These are phyloP conservation scores for Fagus crenata DNA, from an alignment of 306 rosid species.

Conservation along the genomic window DNA sequence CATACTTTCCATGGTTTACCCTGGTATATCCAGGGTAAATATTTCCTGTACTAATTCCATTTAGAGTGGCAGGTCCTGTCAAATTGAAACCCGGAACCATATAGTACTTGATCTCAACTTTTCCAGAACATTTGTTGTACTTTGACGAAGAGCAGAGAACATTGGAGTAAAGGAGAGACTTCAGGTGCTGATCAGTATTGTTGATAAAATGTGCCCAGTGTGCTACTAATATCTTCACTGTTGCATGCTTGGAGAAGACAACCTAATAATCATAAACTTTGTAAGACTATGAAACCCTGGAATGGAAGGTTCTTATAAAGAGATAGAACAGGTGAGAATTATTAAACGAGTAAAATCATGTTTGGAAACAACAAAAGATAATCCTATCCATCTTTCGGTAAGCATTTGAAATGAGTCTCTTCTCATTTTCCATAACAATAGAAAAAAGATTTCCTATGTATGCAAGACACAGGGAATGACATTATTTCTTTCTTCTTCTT, in stretches of 20 bases:
- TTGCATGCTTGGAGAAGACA: slow-evolving; percentile 76
- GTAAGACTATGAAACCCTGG: not conserved
- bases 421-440: not conserved
- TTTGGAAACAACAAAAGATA: not conserved
- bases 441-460: not conserved
- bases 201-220: slow-evolving; percentile 74
- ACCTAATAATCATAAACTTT: slow-evolving; percentile 43
- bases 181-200: slow-evolving; percentile 70
- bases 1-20: slow-evolving; percentile 93
- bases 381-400: too few species aligned
- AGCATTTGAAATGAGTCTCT: not conserved
- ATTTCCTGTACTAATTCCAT: slow-evolving; percentile 58
- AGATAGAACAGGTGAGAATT: not conserved
- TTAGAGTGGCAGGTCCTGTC: slow-evolving; percentile 69
- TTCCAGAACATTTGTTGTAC: slow-evolving; percentile 68
- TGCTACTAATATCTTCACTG: slow-evolving; percentile 75
- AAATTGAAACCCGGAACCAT: slow-evolving; percentile 76
- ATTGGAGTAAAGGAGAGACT: slow-evolving; percentile 78
- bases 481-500: too few species aligned
- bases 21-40: slow-evolving; percentile 67
- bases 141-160: slow-evolving; percentile 74
- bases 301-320: slow-evolving; percentile 2
- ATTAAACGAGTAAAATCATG: not conserved
- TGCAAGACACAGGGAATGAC: not conserved
- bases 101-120: slow-evolving; percentile 86